Percentiles rank a stretch among this genome's conserved stretches.
Evolutionary conservation across 352 stramenopile genomes (phyloP).

Genomic region (Pythium phragmiticola): DNA sequence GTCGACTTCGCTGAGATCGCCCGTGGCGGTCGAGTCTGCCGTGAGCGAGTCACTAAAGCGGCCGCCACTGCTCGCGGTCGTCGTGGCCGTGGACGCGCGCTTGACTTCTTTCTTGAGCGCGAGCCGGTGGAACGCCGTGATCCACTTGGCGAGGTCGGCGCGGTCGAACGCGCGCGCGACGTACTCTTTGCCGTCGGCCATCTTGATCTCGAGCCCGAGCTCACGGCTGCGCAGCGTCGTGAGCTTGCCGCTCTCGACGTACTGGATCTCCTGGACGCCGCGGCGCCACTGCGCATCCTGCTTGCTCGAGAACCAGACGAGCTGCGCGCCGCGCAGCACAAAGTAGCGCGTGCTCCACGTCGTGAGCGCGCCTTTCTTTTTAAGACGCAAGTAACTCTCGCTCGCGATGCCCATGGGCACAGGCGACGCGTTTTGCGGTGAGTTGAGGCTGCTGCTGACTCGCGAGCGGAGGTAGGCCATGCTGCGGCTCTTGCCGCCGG

Average conservation of each 20-base stretch:
- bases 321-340: constrained; percentile 41
- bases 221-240: constrained; percentile 37
- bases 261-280: constrained; percentile 38
- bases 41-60: constrained; percentile 31
- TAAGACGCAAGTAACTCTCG: constrained; percentile 65
- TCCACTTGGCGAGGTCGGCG: constrained; percentile 54
- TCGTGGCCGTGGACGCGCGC: constrained; percentile 15
- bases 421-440: constrained; percentile 7
- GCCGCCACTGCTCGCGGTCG: constrained; percentile 5
- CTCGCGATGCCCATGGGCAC: constrained; percentile 20
- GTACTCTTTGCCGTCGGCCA: constrained; percentile 44
- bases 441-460: constrained; percentile 23
- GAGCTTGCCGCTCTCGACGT: constrained; percentile 42
- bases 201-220: constrained; percentile 47
- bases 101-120: constrained; percentile 42
- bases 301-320: constrained; percentile 52
- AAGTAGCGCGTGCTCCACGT: constrained; percentile 66
- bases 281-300: constrained; percentile 45
- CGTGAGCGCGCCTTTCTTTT: constrained; percentile 45
- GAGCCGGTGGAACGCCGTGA: constrained; percentile 65
- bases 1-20: constrained; percentile 19
- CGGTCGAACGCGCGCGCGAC: constrained; percentile 51
- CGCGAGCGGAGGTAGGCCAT: constrained; percentile 27
- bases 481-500: constrained; percentile 7
- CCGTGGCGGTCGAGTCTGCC: constrained; percentile 28